Evolutionary conservation across 345 rosid species (phyloP).

Genomic region (Aquilaria yunnanensis): DNA sequence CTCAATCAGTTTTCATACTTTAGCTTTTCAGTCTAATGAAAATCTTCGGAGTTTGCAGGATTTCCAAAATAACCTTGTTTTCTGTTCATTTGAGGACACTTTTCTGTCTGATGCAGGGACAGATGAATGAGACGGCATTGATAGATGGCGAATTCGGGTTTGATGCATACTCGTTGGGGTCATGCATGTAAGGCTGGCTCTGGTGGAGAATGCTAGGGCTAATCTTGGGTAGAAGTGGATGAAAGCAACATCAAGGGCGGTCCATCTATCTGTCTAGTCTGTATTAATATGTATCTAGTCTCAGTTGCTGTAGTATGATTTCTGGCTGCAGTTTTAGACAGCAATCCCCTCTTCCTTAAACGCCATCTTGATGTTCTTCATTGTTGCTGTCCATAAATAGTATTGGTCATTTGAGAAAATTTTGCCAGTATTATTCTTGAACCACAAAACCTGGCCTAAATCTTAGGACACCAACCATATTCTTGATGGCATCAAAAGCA

Average conservation of each 20-base stretch:
- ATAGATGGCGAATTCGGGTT: constrained; percentile 54
- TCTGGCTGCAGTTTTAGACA: constrained; percentile 16
- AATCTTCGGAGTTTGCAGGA: neutral
- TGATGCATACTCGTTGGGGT: constrained; percentile 42
- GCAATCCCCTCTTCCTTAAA: neutral
- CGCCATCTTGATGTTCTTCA: constrained; percentile 5
- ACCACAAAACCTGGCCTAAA: neutral
- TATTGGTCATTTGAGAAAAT: constrained; percentile 8
- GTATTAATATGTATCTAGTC: constrained; percentile 22
- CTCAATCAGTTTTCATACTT: too few relatives aligned
- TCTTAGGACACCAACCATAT: too few relatives aligned
- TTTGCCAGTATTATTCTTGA: neutral
- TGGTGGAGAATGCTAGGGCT: constrained; percentile 1
- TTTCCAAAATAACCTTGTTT: neutral
- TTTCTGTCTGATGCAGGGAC: constrained; percentile 38
- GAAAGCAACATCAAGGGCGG: neutral
- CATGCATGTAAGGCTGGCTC: constrained; percentile 30
- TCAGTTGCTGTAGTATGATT: constrained; percentile 12
- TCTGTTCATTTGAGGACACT: neutral
- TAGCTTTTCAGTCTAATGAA: neutral
- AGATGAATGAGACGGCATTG: constrained; percentile 23
- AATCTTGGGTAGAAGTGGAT: constrained; percentile 9
- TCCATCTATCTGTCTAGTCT: constrained; percentile 13
- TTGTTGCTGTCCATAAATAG: constrained; percentile 4
- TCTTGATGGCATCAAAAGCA: too few relatives aligned